Evolutionary conservation across 805 yeast species (phyloP), one percentile per base, ranked within the genome.

Genomic region (Monosporozyma unispora): DNA sequence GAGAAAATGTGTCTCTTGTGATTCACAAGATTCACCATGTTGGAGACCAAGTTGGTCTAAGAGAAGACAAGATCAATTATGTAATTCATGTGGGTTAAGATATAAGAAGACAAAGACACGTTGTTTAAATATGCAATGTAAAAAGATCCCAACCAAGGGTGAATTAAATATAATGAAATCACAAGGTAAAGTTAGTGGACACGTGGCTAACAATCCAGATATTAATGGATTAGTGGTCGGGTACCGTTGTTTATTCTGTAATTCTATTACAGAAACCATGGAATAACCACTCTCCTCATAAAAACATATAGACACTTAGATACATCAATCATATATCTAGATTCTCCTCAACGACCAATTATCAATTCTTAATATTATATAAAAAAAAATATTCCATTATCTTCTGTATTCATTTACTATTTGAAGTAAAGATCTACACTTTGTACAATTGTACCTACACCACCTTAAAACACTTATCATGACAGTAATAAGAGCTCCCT

Each of bases 11-110:
- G 81, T 91, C 27, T 87, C 96, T 5, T 91, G 99, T 69, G 88
- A 89, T 6, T 80, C 93, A 1, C 84, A 82, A 49, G 93, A 86
- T 57, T 86, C 95, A 5, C 99, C 99, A 4, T 91, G 99, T 68
- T 91, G 99, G 99, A 79, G 99, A 63, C 99, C 99, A 1, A 84
- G 95, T 4, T 91, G 99, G 99, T 82, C 91, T 3, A 50, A 52
- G 21, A 74, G 81, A 25, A 73, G 81, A 55, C 88, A 85, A 53
- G 98, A 97, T n/a, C 98, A 90, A 70, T 75, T 91, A 57, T 91
- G 99, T 72, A 91, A 91, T 64, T 87, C 96, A 0, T 91, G 99
- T 69, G 99, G 99, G 1, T 73, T 91, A 59, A 75, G 99, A 55
- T 91, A 87, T 71, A 90, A 93, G 68, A 91, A 91, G 70, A 90